Evolutionary conservation across 495 filamentous ascomycete species (phyloP).

Genomic region (Hapsidospora chrysogenum): DNA sequence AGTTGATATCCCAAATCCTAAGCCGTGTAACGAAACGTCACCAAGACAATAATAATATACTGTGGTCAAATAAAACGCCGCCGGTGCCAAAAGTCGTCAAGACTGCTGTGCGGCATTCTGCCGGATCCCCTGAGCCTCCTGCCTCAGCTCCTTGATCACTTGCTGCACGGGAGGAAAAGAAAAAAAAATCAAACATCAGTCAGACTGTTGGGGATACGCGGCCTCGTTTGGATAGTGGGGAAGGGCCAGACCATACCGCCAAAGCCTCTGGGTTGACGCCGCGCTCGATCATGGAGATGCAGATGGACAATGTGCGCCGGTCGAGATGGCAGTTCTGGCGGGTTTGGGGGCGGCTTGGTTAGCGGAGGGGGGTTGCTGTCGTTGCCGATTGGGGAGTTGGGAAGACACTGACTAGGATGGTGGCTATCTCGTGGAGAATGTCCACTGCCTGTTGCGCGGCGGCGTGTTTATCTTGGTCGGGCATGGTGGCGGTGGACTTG

Average conservation of each 20-base stretch:
- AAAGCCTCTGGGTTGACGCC: slow-evolving; percentile 92
- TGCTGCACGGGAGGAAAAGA: slow-evolving; percentile 24
- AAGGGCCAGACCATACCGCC: slow-evolving; percentile 43
- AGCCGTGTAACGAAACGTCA: no score
- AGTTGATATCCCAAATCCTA: no score
- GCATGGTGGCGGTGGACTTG: slow-evolving; percentile 3
- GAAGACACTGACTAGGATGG: slow-evolving; percentile 48
- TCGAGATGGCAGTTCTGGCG: slow-evolving; percentile 80
- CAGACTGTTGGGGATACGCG: neutral
- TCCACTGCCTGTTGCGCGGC: slow-evolving; percentile 94
- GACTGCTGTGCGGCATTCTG: slow-evolving; percentile 2
- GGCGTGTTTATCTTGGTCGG: slow-evolving; percentile 52
- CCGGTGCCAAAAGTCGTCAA: no score
- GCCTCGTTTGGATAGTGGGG: neutral
- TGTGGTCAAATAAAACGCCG: no score
- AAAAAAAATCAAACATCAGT: no score
- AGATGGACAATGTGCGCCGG: slow-evolving; percentile 76
- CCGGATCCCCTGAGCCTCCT: slow-evolving; percentile 34
- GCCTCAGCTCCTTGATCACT: slow-evolving; percentile 56
- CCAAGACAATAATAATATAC: no score
- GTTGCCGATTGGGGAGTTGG: slow-evolving; percentile 2
- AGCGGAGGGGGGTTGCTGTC: no score
- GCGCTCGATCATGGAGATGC: slow-evolving; percentile 92
- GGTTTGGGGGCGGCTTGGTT: neutral
- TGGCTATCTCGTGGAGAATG: slow-evolving; percentile 87